Evolutionary conservation across 2,329 filamentous ascomycete species (phyloP).

Genomic region (Chrysoporthe deuterocubensis): DNA sequence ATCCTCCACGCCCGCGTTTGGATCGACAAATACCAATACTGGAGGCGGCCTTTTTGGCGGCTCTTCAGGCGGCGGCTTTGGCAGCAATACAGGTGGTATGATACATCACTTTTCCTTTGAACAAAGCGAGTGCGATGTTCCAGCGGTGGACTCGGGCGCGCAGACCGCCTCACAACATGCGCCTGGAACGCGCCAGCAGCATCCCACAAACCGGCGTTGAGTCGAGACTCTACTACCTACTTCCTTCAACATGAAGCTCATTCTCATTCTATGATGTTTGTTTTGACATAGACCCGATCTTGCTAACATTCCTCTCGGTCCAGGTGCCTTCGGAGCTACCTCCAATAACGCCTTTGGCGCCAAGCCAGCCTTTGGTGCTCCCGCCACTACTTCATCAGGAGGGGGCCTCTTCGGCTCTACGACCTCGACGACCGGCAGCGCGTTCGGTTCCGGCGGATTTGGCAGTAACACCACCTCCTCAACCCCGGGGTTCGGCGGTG

Average conservation of each 20-base stretch:
- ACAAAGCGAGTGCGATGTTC: slow-evolving; percentile 28
- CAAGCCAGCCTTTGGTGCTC: slow-evolving; percentile 59
- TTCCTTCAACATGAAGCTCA: background rate
- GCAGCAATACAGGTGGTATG: slow-evolving; percentile 38
- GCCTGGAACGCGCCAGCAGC: slow-evolving; percentile 21
- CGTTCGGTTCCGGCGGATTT: slow-evolving; percentile 49
- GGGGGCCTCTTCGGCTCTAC: slow-evolving; percentile 51
- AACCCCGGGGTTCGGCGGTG: slow-evolving; percentile 43
- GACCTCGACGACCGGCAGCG: slow-evolving; percentile 42
- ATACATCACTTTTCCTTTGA: slow-evolving; percentile 25
- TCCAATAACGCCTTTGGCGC: slow-evolving; percentile 42
- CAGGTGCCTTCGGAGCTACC: slow-evolving; percentile 42
- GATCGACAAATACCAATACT: slow-evolving; percentile 39
- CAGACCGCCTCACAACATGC: slow-evolving; percentile 4
- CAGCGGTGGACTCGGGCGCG: slow-evolving; percentile 13
- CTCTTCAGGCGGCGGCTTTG: slow-evolving; percentile 45
- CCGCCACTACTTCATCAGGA: slow-evolving; percentile 45
- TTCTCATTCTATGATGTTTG: background rate
- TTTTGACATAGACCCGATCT: slow-evolving; percentile 6
- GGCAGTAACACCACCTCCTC: slow-evolving; percentile 39
- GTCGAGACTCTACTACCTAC: slow-evolving; percentile 1
- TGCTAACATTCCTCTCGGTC: slow-evolving; percentile 13
- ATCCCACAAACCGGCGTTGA: slow-evolving; percentile 15
- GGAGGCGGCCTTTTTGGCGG: slow-evolving; percentile 48
- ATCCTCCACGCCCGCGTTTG: slow-evolving; percentile 39